These are phyloP conservation scores for Xylaria bambusicola DNA, from an alignment of 495 filamentous ascomycete species.

Conservation along the genomic window DNA sequence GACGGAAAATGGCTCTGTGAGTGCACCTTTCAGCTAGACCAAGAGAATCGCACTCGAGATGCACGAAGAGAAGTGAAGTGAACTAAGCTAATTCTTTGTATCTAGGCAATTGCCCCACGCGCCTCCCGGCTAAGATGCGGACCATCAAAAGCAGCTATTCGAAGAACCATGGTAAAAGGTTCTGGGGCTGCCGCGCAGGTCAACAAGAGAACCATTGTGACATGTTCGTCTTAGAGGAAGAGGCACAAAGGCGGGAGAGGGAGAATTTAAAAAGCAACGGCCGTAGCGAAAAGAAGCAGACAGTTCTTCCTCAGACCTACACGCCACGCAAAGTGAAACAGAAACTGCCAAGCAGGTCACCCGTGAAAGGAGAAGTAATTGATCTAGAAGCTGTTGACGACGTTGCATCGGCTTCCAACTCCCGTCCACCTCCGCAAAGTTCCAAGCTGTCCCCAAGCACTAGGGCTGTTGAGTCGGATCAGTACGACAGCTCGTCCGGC, in stretches of 20 bases:
- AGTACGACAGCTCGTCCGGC: not conserved
- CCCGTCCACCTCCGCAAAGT: not conserved
- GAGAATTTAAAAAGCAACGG: conserved; percentile 51
- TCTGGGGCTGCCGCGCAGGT: conserved; percentile 66
- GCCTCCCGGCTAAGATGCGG: conserved; percentile 59
- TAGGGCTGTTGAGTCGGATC: too few species aligned
- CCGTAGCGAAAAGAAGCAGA: conserved; percentile 34
- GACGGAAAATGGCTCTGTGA: conserved; percentile 45
- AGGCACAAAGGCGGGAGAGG: conserved; percentile 60
- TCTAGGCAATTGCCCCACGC: conserved; percentile 65
- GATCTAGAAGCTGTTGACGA: not conserved
- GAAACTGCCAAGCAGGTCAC: conserved; percentile 10
- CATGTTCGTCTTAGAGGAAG: conserved; percentile 72
- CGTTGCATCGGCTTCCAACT: conserved; percentile 13
- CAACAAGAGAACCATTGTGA: conserved; percentile 53
- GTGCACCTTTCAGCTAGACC: conserved; percentile 9
- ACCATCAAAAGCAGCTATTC: conserved; percentile 64
- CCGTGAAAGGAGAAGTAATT: conserved; percentile 21
- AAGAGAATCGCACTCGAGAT: too few species aligned
- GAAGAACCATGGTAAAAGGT: conserved; percentile 64
- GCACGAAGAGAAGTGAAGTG: not conserved
- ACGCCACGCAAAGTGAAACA: conserved; percentile 32
- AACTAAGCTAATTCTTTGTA: not conserved
- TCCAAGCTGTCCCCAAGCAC: too few species aligned
- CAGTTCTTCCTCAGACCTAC: conserved; percentile 28